Conservation (phyloP, 257 asterid genomes). For the Capsicum pubescens region DNA sequence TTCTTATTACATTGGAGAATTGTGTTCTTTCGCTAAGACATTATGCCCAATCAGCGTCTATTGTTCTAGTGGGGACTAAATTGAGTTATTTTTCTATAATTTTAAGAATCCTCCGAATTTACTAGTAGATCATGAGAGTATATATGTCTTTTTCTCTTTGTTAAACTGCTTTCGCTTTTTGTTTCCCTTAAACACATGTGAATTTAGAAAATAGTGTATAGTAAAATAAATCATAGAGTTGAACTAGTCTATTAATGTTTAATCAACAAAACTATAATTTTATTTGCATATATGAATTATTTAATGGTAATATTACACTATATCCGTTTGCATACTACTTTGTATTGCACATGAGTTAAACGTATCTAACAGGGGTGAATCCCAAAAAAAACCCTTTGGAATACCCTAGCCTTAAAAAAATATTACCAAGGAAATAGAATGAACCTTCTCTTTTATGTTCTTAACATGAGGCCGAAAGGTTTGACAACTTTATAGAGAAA, state of each 20-base stretch:
- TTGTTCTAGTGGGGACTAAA: slow-evolving; percentile 93
- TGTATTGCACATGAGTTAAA: neutral
- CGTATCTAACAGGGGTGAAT: neutral
- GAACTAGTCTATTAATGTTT: neutral
- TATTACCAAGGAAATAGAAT: neutral
- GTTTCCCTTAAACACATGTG: neutral
- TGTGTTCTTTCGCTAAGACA: slow-evolving; percentile 89
- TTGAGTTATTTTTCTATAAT: slow-evolving; percentile 61
- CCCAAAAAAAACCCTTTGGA: neutral
- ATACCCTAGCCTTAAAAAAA: neutral
- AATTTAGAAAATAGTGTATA: neutral
- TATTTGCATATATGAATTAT: neutral
- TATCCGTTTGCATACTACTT: neutral
- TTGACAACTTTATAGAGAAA: neutral
- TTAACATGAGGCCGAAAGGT: neutral
- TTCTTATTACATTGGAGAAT: slow-evolving; percentile 50
- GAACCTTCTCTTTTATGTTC: neutral
- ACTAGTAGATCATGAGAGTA: slow-evolving; percentile 25
- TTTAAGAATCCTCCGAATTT: slow-evolving; percentile 34
- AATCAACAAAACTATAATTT: neutral
- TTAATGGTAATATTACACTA: slow-evolving; percentile 3
- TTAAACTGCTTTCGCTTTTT: slow-evolving; percentile 16
- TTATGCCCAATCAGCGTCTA: slow-evolving; percentile 84
- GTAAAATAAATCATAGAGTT: neutral
- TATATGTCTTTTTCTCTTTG: slow-evolving; percentile 42